phyloP scores from a whole-genome alignment of 371 early-diverging fungal species.

The Ecytonucleospora hepatopenaei region DNA sequence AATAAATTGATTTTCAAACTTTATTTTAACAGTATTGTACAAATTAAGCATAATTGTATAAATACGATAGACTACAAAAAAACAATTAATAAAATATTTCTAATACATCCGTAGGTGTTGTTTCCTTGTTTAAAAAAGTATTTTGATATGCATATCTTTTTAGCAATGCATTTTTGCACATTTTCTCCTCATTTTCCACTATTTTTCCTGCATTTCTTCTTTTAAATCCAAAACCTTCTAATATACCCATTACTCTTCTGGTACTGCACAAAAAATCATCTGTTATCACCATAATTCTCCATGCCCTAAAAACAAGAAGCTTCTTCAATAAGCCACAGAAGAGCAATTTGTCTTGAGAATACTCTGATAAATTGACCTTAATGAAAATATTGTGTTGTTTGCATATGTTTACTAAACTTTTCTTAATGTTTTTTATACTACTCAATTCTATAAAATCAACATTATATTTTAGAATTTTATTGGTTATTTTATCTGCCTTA shows the following conservation, averaged over 20 bases:
- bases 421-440: neutral
- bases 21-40: too few species aligned
- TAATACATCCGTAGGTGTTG: too few species aligned
- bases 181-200: neutral
- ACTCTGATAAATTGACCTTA: neutral
- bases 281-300: neutral
- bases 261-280: too few species aligned
- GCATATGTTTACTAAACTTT: neutral
- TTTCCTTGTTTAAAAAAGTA: too few species aligned
- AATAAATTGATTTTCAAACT: too few species aligned
- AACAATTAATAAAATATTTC: too few species aligned
- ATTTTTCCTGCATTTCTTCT: neutral
- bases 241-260: neutral
- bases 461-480: neutral
- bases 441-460: neutral
- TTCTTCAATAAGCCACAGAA: neutral
- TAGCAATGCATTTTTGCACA: neutral
- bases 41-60: too few species aligned
- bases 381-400: neutral
- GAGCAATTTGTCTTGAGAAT: neutral
- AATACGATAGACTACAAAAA: too few species aligned
- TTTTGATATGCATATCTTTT: too few species aligned
- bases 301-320: neutral
- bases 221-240: neutral
- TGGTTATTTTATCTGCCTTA: conserved; percentile 1